Evolutionary conservation across 176 grass and related monocot species (phyloP).

Genomic region (Ensete ventricosum): DNA sequence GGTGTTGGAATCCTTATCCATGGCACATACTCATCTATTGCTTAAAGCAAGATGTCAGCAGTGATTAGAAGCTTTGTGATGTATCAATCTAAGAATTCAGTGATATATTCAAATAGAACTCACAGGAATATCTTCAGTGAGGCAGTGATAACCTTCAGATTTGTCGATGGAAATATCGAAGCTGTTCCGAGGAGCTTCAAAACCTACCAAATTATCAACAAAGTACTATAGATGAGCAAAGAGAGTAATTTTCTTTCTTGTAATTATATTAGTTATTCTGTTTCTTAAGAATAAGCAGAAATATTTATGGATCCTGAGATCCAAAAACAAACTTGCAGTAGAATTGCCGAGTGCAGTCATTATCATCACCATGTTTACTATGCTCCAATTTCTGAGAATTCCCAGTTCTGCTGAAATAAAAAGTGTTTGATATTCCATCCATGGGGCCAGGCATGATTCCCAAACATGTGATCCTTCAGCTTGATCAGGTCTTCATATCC

Average conservation of each 20-base stretch:
- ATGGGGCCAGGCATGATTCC: conserved; percentile 2
- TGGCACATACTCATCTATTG: too few species aligned
- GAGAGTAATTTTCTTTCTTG: too few species aligned
- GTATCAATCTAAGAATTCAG: too few species aligned
- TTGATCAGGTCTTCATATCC: neutral
- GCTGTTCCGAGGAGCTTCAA: conserved; percentile 33
- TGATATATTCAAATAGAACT: neutral
- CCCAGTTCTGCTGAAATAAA: conserved; percentile 14
- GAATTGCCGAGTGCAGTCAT: neutral
- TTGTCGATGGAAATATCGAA: conserved; percentile 12
- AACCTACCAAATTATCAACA: conserved; percentile 5
- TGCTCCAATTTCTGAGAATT: conserved; percentile 20
- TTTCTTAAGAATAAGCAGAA: neutral
- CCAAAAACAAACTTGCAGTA: neutral
- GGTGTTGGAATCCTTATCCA: too few species aligned
- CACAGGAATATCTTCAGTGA: conserved; percentile 12
- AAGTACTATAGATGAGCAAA: neutral
- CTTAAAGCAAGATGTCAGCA: too few species aligned
- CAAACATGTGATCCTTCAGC: neutral
- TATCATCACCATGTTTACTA: conserved; percentile 22
- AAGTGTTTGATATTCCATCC: conserved; percentile 23
- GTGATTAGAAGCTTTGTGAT: too few species aligned
- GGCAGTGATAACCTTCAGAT: neutral
- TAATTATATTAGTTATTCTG: too few species aligned
- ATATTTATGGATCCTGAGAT: neutral